Base-by-base conservation (phyloP, 1,284 basidiomycete species). In the Trichosporon coremiiforme region DNA sequence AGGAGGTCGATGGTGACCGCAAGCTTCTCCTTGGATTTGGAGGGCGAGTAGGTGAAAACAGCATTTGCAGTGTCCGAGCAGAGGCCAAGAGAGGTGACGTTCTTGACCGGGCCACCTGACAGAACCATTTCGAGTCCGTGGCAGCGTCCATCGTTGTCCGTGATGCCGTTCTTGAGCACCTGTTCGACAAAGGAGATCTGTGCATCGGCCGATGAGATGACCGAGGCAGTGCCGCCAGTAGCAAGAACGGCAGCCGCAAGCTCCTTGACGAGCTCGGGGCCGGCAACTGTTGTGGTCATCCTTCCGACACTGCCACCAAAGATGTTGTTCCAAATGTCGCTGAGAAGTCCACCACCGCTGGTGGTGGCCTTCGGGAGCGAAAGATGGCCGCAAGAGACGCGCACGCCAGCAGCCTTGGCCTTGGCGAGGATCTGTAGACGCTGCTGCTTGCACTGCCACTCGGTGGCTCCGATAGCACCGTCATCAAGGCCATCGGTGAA, bases 61-160 rank as follows among this genome's bases (percentile, higher is more conserved):
- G 67, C 63, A n/a, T 31, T 20, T 13, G 67, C 47, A 53, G 57
- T 65, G 63, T 53, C 45, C 17, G 22, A 38, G 63, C 67, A 68
- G 69, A 57, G 73, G 69, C 65, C 71, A 64, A 55, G 53, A 5
- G 60, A 67, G 50, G 45, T 72, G 67, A 65, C 47, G 69, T 47
- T 20, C 53, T 55, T 55, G 53, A 55, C 53, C 6, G 53, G 53
- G 10, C 53, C 53, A 8, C 22, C 53, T 9, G 53, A 55, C 45
- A 55, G 31, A 20, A 12, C 35, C 25, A 64, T 22, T 17, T 64
- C 67, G 33, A 22, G 22, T 31, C 67, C 67, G 22, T 20, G 13
- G 50, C 67, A 68, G 31, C 53, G 35, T 47, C 67, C 67, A 62
- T 68, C 67, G 50, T 68, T 68, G 67, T 68, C 65, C 33, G 67